phyloP scores from a whole-genome alignment of 306 rosid genomes.

The Ormosia emarginata region DNA sequence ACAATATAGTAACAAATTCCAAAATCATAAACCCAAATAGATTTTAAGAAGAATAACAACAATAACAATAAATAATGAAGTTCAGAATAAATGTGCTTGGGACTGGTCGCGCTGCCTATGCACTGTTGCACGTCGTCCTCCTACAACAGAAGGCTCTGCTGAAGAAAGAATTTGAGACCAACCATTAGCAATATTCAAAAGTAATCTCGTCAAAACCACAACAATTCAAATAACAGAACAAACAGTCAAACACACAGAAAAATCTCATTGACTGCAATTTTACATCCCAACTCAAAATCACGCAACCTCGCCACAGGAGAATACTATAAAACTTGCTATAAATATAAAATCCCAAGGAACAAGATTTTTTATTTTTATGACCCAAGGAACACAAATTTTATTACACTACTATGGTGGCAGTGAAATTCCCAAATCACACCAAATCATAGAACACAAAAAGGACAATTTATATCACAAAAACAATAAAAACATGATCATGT shows the following conservation, averaged over 20 bases:
- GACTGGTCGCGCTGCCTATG: neutral
- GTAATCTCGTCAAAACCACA: neutral
- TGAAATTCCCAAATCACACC: neutral
- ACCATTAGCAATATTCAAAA: neutral
- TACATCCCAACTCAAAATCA: slow-evolving; percentile 20
- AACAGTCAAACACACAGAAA: neutral
- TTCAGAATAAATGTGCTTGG: neutral
- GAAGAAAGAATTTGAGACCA: neutral
- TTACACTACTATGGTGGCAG: slow-evolving; percentile 25
- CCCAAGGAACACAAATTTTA: neutral
- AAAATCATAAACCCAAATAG: neutral
- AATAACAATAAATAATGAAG: neutral
- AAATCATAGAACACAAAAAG: neutral
- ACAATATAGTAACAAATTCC: neutral
- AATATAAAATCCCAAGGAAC: neutral
- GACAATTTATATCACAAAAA: too few species aligned
- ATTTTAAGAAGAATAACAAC: neutral
- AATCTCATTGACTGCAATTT: neutral
- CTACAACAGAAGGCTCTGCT: neutral
- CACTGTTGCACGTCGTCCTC: slow-evolving; percentile 9
- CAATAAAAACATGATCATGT: neutral
- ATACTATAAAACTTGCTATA: neutral
- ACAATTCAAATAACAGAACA: slow-evolving; percentile 41
- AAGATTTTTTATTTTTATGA: neutral
- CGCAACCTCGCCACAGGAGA: slow-evolving; percentile 16